Evolutionary conservation across 176 grass and related monocot genomes (phyloP).

Genomic region (Tuctoria greenei): DNA sequence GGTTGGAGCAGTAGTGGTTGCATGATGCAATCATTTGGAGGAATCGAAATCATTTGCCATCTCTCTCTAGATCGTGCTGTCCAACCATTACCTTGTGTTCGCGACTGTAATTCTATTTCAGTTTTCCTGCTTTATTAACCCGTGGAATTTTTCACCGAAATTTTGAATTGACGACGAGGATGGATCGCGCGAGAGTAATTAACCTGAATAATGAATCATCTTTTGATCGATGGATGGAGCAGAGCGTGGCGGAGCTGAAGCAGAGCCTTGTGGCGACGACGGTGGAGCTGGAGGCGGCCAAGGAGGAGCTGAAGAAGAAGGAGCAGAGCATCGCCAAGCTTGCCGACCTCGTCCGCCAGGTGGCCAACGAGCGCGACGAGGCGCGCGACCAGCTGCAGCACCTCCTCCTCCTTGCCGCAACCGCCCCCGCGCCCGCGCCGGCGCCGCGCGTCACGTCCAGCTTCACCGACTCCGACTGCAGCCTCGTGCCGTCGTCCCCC

Average conservation of each 20-base stretch:
- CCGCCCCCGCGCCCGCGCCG: background rate
- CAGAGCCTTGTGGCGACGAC: conserved; percentile 51
- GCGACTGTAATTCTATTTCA: too few species aligned
- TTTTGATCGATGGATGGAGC: conserved; percentile 10
- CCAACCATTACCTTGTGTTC: conserved; percentile 35
- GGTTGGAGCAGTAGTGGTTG: conserved; percentile 33
- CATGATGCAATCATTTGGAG: conserved; percentile 43
- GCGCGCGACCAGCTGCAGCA: conserved; percentile 54
- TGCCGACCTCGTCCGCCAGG: conserved; percentile 49
- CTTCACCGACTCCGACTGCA: conserved; percentile 70
- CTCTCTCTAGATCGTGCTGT: conserved; percentile 23
- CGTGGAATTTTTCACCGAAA: background rate
- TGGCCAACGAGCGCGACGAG: conserved; percentile 71
- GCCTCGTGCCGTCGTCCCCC: conserved; percentile 63
- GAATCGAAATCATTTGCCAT: conserved; percentile 54
- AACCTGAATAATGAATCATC: too few species aligned
- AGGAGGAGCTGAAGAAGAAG: conserved; percentile 62
- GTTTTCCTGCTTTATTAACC: too few species aligned
- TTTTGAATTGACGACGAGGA: too few species aligned
- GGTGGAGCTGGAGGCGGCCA: conserved; percentile 65
- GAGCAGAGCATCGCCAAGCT: conserved; percentile 73
- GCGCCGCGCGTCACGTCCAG: conserved; percentile 49
- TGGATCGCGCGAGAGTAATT: too few species aligned
- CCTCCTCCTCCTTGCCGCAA: conserved; percentile 31
- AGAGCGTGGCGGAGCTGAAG: conserved; percentile 77